Conservation (phyloP, 495 filamentous ascomycete genomes). For the Darksidea phi region DNA sequence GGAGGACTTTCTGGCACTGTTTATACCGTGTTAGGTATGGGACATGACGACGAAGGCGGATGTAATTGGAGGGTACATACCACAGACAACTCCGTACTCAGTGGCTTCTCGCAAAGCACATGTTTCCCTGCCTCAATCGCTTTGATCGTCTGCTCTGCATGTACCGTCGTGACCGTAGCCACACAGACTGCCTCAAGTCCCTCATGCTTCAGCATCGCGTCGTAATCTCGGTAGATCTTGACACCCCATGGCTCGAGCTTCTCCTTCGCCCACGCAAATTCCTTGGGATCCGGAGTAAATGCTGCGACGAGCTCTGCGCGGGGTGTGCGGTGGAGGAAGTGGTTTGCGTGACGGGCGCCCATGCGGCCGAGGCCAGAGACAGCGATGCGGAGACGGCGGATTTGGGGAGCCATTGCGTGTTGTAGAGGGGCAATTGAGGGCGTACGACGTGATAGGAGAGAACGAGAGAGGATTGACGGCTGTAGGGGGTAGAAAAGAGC, state of each 20-base stretch:
- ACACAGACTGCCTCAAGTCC: slow-evolving; percentile 45
- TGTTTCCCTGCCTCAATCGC: slow-evolving; percentile 44
- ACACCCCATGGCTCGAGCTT: slow-evolving; percentile 41
- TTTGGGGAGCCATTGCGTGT: slow-evolving; percentile 18
- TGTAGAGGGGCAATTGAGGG: not conserved
- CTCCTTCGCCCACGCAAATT: slow-evolving; percentile 40
- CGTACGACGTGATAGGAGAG: not conserved
- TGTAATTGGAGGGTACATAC: slow-evolving; percentile 15
- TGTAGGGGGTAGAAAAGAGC: no score
- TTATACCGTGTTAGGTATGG: not conserved
- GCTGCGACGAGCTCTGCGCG: slow-evolving; percentile 45
- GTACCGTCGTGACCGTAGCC: slow-evolving; percentile 45
- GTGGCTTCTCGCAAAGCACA: slow-evolving; percentile 49
- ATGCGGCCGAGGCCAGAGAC: slow-evolving; percentile 48
- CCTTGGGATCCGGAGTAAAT: slow-evolving; percentile 41
- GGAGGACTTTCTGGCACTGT: slow-evolving; percentile 43
- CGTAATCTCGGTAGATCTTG: slow-evolving; percentile 43
- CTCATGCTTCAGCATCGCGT: slow-evolving; percentile 46
- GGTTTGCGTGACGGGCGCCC: slow-evolving; percentile 45
- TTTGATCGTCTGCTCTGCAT: slow-evolving; percentile 44
- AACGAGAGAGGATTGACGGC: no score
- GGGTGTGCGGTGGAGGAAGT: slow-evolving; percentile 44
- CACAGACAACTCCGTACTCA: slow-evolving; percentile 41
- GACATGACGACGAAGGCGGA: not conserved
- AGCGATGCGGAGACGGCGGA: slow-evolving; percentile 42